Conservation (phyloP, 495 filamentous ascomycete species). For the Aspergillus funiculosus region DNA sequence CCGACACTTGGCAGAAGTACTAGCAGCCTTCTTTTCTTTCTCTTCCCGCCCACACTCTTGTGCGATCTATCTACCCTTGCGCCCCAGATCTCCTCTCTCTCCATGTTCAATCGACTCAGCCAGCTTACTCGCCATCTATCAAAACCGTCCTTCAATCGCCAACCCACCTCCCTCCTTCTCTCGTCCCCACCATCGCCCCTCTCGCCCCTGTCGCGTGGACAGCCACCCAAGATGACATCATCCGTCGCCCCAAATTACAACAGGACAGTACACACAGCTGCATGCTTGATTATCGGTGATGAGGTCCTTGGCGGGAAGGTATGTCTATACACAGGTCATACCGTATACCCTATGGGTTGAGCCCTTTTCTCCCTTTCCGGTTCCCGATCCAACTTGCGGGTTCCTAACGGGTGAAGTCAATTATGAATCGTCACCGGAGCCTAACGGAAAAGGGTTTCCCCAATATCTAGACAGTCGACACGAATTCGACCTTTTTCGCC, state of each 20-base stretch:
- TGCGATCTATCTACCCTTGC: background rate
- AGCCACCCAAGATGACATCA: constrained; percentile 50
- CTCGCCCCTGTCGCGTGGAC: constrained; percentile 19
- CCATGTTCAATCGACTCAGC: constrained; percentile 70
- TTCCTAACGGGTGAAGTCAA: background rate
- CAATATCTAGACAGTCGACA: constrained; percentile 63
- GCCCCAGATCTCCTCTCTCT: constrained; percentile 9
- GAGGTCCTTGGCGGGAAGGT: constrained; percentile 97
- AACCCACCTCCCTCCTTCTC: constrained; percentile 29
- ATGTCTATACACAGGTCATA: too few relatives aligned
- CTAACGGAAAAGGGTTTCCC: constrained; percentile 3
- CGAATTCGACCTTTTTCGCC: constrained; percentile 86
- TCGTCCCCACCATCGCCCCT: constrained; percentile 49
- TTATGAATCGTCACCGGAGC: background rate
- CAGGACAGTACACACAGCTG: constrained; percentile 78
- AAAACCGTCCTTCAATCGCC: constrained; percentile 51
- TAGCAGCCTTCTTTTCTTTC: background rate
- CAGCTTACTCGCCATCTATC: constrained; percentile 70
- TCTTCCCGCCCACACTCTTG: background rate
- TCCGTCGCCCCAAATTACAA: constrained; percentile 42
- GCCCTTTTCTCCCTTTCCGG: background rate
- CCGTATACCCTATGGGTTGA: too few relatives aligned
- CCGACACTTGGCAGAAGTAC: background rate
- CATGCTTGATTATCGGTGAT: constrained; percentile 92
- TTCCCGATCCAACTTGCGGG: too few relatives aligned